Conservation (phyloP, 2,329 filamentous ascomycete species). For the Cryphonectria nitschkei region DNA sequence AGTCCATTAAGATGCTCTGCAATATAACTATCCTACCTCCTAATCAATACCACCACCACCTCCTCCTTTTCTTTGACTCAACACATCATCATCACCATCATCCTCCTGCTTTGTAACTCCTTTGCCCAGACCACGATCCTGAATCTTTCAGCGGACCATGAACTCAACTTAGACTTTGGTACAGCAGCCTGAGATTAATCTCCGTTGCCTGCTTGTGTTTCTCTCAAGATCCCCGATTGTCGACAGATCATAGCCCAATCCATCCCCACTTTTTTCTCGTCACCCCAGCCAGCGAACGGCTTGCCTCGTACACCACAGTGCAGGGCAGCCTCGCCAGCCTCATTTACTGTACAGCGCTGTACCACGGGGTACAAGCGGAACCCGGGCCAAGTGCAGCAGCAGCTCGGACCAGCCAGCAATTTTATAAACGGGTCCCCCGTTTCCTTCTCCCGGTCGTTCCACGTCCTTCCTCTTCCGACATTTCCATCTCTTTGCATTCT, state of each 20-base stretch:
- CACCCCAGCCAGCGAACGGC: neutral
- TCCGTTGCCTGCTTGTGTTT: slow-evolving; percentile 15
- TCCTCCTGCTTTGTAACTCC: neutral
- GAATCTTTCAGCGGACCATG: neutral
- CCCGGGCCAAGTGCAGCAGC: neutral
- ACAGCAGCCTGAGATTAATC: slow-evolving; percentile 15
- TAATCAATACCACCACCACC: neutral
- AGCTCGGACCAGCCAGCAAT: slow-evolving; percentile 27
- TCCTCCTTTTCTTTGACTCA: neutral
- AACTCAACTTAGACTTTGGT: neutral
- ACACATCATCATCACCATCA: neutral
- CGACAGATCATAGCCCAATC: neutral
- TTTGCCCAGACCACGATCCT: neutral
- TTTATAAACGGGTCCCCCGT: slow-evolving; percentile 28
- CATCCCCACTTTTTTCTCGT: neutral
- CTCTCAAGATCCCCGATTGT: neutral
- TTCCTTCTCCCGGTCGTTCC: slow-evolving; percentile 16
- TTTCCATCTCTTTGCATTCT: slow-evolving; percentile 27
- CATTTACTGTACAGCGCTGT: slow-evolving; percentile 5
- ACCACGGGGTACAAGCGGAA: neutral
- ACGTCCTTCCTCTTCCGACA: slow-evolving; percentile 22
- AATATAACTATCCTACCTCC: neutral
- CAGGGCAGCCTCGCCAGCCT: slow-evolving; percentile 6
- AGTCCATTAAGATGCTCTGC: neutral
- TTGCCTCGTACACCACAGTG: slow-evolving; percentile 13